These are phyloP conservation scores for Durotheca rogersii DNA, from an alignment of 495 filamentous ascomycete genomes.

Conservation along the genomic window DNA sequence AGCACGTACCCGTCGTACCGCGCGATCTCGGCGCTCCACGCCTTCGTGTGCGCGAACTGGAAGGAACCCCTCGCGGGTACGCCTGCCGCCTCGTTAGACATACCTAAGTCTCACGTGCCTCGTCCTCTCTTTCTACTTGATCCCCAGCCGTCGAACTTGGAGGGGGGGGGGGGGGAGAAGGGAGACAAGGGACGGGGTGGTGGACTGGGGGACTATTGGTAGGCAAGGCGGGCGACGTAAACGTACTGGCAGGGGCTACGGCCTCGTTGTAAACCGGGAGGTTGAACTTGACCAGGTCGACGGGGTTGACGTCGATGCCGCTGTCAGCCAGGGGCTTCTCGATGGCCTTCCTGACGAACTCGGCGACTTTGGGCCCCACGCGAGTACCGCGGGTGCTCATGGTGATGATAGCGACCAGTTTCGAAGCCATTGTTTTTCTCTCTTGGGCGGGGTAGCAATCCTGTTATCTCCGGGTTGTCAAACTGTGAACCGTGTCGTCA, in stretches of 20 bases:
- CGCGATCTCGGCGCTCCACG: conserved; percentile 53
- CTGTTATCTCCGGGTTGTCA: background rate
- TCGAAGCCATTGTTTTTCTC: conserved; percentile 26
- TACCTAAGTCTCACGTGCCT: too few species aligned
- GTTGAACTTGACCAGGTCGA: conserved; percentile 55
- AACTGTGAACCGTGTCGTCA: too few species aligned
- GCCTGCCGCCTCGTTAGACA: conserved; percentile 36
- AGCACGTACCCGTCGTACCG: conserved; percentile 57
- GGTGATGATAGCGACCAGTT: conserved; percentile 45
- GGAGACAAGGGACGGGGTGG: too few species aligned
- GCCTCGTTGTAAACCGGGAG: conserved; percentile 60
- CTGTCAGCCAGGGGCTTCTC: conserved; percentile 25
- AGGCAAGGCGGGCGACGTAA: too few species aligned
- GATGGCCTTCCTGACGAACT: conserved; percentile 38
- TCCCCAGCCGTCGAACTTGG: too few species aligned
- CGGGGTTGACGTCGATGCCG: conserved; percentile 33
- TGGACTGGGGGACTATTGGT: too few species aligned
- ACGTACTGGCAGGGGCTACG: conserved; percentile 47
- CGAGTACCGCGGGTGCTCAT: conserved; percentile 40
- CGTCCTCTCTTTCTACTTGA: background rate
- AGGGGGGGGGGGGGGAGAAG: background rate
- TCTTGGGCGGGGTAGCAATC: background rate
- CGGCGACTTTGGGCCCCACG: conserved; percentile 39
- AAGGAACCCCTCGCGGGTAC: conserved; percentile 47
- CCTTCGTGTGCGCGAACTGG: conserved; percentile 47